Conservation (phyloP, 2,329 filamentous ascomycete species). For the Ophiostoma sp. region DNA sequence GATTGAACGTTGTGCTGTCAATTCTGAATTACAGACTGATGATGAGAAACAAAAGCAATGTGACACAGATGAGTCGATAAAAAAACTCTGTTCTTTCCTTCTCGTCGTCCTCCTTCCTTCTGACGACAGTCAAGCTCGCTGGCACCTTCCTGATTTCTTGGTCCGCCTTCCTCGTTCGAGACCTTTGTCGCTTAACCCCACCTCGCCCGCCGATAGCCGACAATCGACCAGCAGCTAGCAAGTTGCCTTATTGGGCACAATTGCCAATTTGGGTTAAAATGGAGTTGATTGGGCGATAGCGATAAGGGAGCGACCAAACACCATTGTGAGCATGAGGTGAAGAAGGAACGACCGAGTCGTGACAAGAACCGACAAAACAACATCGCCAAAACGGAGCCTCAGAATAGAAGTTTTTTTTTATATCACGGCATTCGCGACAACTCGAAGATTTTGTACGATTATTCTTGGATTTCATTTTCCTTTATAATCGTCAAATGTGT, state of each 20-base stretch:
- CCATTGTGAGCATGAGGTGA: no score
- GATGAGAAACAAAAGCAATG: not conserved
- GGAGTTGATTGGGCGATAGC: not conserved
- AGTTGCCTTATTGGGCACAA: constrained; percentile 24
- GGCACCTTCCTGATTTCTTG: constrained; percentile 15
- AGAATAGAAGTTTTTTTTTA: not conserved
- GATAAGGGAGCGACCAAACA: not conserved
- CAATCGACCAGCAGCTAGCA: not conserved
- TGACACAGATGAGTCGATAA: not conserved
- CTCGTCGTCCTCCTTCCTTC: not conserved
- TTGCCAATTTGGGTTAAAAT: constrained; percentile 22
- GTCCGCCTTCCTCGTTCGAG: not conserved
- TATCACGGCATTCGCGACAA: not conserved
- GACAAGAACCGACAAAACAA: not conserved
- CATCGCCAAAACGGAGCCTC: not conserved
- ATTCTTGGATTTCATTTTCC: not conserved
- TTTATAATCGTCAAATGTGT: not conserved
- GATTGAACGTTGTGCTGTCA: not conserved
- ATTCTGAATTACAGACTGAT: not conserved
- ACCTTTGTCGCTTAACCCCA: not conserved
- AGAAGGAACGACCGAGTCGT: not conserved
- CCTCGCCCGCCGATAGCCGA: constrained; percentile 18
- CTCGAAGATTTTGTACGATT: not conserved
- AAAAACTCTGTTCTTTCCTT: not conserved
- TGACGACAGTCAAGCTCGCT: constrained; percentile 12